Evolutionary conservation across 805 yeast genomes (phyloP), one percentile per base, ranked within the genome.

Genomic region (Saturnispora diversa): DNA sequence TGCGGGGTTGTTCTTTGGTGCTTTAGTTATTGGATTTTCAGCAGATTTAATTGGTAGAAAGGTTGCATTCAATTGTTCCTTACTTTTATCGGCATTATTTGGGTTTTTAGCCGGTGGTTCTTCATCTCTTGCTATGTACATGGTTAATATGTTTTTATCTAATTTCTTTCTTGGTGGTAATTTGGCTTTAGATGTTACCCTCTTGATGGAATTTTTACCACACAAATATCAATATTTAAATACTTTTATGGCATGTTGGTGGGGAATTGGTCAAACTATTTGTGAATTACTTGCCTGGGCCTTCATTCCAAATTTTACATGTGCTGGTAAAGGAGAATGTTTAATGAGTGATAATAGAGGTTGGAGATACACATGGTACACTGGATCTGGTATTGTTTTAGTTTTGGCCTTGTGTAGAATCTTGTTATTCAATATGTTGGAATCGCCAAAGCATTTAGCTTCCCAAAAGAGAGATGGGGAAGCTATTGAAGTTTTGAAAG

Each of bases 201-300:
- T 72, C 7, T 72, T 72, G 47, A 52, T 74, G 27, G 78, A 75
- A 50, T 72, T 67, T 42, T 57, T 75, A 42, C 80, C 81, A 2
- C 58, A 64, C 32, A 66, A 65, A 36, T 58, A 68, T 48, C 75
- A 73, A 47, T 75, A 68, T 66, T 53, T 74, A 46, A 62, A 70
- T 37, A 73, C 80, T 2, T 61, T 71, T 27, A 65, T 76, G 58
- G 75, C 79, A 17, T 60, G 66, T 32, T 77, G 70, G 74, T 76
- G 82, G 83, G 77, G 80, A 33, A 61, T 76, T 26, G 82, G 81
- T 24, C 81, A 76, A 52, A 66, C 77, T 2, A 60, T 75, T 31
- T 68, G 77, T 10, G 63, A 64, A 24, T 56, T 74, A 15, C 50
- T 74, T 30, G 69, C 77, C 4, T 76, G 79, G 77, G 80, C 75